phyloP scores from a whole-genome alignment of 2,329 filamentous ascomycete species.

The Verticillium klebahnii region DNA sequence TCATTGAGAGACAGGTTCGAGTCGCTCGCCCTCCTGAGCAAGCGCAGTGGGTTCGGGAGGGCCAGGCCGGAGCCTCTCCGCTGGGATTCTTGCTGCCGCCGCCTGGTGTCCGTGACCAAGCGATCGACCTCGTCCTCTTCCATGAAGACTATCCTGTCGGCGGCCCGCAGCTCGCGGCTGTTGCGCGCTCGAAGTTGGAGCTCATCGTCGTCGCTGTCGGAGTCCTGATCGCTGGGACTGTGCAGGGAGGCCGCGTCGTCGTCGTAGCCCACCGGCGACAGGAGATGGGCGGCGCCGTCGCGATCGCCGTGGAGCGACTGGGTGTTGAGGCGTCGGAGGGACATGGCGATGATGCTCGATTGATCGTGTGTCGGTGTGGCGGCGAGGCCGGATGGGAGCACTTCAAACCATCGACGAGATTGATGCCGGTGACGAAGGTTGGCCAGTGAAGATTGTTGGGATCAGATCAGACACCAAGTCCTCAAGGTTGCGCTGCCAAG shows the following conservation, averaged over 20 bases:
- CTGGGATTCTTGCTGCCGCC: constrained; percentile 43
- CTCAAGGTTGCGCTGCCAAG: neutral
- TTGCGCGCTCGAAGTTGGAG: constrained; percentile 61
- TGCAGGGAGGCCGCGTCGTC: constrained; percentile 65
- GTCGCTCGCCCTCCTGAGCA: constrained; percentile 34
- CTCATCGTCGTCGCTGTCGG: constrained; percentile 72
- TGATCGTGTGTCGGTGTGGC: neutral
- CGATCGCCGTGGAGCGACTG: constrained; percentile 8
- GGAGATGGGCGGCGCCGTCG: constrained; percentile 39
- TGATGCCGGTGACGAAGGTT: neutral
- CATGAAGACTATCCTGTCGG: constrained; percentile 66
- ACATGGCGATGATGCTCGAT: constrained; percentile 4
- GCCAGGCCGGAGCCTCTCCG: constrained; percentile 44
- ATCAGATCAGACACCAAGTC: neutral
- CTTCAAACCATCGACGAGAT: neutral
- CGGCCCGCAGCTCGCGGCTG: constrained; percentile 63
- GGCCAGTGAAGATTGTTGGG: neutral
- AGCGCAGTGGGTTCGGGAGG: constrained; percentile 44
- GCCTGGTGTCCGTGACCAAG: constrained; percentile 49
- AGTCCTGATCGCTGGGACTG: constrained; percentile 66
- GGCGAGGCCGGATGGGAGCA: neutral
- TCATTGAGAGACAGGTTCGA: constrained; percentile 28
- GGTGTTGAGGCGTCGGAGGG: constrained; percentile 8
- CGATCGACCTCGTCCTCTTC: constrained; percentile 70
- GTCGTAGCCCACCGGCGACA: constrained; percentile 62